These are phyloP conservation scores for Chenopodium formosanum DNA, from an alignment of 148 eudicot species.

Conservation along the genomic window DNA sequence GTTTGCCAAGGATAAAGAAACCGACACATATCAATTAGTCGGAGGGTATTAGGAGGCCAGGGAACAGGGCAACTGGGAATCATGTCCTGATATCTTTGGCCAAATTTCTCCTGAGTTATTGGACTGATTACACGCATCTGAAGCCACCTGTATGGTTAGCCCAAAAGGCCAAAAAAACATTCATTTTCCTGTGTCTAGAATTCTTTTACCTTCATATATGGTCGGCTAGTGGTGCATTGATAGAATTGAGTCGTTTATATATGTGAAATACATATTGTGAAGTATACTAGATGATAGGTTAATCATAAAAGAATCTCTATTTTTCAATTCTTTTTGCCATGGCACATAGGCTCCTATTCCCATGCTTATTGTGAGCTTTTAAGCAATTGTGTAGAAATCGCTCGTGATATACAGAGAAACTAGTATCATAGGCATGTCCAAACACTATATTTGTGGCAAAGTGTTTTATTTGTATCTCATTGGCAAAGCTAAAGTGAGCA, in stretches of 20 bases:
- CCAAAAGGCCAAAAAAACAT: neutral
- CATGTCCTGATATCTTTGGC: conserved; percentile 86
- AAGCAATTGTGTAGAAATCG: neutral
- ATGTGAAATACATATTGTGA: conserved; percentile 33
- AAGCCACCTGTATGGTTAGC: conserved; percentile 12
- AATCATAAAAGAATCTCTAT: conserved; percentile 18
- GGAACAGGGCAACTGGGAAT: conserved; percentile 65
- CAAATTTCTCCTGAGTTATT: conserved; percentile 57
- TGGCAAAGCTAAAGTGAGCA: neutral
- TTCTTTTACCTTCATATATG: conserved; percentile 27
- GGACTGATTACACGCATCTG: conserved; percentile 35
- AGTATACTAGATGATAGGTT: conserved; percentile 29
- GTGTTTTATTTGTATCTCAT: neutral
- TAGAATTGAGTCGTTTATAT: conserved; percentile 12
- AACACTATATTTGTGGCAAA: neutral
- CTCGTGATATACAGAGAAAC: neutral
- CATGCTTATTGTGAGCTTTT: neutral
- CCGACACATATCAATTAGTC: conserved; percentile 46
- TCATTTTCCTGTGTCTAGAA: conserved; percentile 2
- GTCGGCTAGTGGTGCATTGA: conserved; percentile 28
- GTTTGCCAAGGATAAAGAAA: conserved; percentile 71
- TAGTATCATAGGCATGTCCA: neutral
- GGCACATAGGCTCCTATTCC: neutral
- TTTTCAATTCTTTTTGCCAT: neutral
- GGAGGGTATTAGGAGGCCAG: conserved; percentile 97